These are phyloP conservation scores for Uromyces viciae-fabae DNA, from an alignment of 1,284 basidiomycete species.

Conservation along the genomic window DNA sequence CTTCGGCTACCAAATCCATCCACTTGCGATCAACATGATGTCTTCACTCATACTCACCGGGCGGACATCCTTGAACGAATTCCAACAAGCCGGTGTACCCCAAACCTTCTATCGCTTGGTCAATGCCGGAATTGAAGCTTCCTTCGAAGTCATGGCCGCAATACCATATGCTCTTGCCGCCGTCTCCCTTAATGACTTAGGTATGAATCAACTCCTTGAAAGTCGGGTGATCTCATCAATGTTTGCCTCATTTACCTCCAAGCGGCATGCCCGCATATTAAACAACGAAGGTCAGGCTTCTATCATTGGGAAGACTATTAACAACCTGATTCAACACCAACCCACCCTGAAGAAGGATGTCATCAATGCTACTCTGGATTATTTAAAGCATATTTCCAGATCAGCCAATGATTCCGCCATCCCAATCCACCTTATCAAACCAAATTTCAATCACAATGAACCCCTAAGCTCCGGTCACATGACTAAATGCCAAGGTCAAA, in stretches of 20 bases:
- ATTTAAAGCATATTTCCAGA: too few relatives aligned
- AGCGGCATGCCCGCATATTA: conserved; percentile 77
- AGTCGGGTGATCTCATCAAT: conserved; percentile 72
- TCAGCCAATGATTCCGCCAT: too few relatives aligned
- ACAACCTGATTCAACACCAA: conserved; percentile 95
- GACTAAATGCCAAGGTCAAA: too few relatives aligned
- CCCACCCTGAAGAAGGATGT: conserved; percentile 76
- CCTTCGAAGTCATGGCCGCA: conserved; percentile 85
- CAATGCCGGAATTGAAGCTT: conserved; percentile 76
- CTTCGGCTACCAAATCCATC: conserved; percentile 82
- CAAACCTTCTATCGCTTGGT: conserved; percentile 82
- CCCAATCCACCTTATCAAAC: too few relatives aligned
- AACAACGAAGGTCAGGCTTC: conserved; percentile 90
- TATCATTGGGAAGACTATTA: conserved; percentile 79
- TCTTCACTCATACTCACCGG: conserved; percentile 98
- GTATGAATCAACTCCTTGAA: conserved; percentile 73
- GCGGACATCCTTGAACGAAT: conserved; percentile 83
- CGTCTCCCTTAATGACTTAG: conserved; percentile 85
- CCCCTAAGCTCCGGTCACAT: too few relatives aligned
- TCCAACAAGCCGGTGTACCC: conserved; percentile 87
- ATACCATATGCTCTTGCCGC: conserved; percentile 96
- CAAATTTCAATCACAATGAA: too few relatives aligned
- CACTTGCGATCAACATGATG: conserved; percentile 91
- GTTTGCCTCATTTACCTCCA: conserved; percentile 79
- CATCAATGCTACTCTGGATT: conserved; percentile 69